Conservation (phyloP, 2,329 filamentous ascomycete genomes). For the Fusarium nisikadoi region DNA sequence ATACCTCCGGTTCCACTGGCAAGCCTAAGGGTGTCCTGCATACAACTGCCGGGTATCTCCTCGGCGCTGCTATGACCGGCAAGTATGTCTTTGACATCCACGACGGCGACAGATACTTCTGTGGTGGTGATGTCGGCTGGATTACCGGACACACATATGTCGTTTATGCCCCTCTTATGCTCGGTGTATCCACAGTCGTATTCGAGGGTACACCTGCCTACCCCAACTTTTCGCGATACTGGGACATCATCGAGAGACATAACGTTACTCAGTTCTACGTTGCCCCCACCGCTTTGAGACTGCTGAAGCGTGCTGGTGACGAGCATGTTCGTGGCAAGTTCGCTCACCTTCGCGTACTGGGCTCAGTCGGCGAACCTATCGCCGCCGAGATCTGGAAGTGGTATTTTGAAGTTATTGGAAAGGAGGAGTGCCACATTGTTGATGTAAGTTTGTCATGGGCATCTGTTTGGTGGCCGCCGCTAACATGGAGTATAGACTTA, state of each 20-base stretch:
- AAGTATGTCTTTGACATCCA: conserved; percentile 99
- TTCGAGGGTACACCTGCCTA: conserved; percentile 98
- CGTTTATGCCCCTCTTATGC: conserved; percentile 91
- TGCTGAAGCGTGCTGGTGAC: conserved; percentile 95
- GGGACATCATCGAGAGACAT: conserved; percentile 97
- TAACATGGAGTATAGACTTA: conserved; percentile 75
- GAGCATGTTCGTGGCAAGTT: conserved; percentile 91
- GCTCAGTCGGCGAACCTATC: conserved; percentile 97
- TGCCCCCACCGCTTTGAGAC: conserved; percentile 89
- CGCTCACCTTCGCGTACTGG: conserved; percentile 88
- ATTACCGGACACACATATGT: conserved; percentile 99
- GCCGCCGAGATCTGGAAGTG: conserved; percentile 99
- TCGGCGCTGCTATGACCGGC: conserved; percentile 91
- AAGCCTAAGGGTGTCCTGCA: conserved; percentile 99
- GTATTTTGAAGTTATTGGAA: conserved; percentile 96
- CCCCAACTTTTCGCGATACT: conserved; percentile 97
- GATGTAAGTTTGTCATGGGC: conserved; percentile 75
- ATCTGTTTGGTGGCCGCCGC: background rate
- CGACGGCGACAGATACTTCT: conserved; percentile 93
- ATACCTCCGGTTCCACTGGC: conserved; percentile 96
- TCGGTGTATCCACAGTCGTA: conserved; percentile 94
- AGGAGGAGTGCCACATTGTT: conserved; percentile 90
- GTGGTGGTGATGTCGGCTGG: conserved; percentile 98
- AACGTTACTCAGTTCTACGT: conserved; percentile 98
- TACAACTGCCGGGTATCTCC: conserved; percentile 93